phyloP scores from a whole-genome alignment of 306 rosid species.

The Erythrophleum fordii region DNA sequence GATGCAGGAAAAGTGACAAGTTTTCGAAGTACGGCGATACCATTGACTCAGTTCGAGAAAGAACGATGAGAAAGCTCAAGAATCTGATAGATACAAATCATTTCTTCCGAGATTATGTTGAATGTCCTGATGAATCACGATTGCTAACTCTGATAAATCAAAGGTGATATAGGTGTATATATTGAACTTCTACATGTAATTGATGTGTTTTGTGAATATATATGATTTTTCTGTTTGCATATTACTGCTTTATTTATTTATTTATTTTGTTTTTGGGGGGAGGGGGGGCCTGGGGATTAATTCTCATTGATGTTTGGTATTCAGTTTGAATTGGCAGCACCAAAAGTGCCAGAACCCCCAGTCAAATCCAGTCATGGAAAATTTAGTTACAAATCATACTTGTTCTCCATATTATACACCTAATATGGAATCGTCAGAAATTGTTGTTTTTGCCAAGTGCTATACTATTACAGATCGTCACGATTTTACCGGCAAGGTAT shows the following conservation, averaged over 20 bases:
- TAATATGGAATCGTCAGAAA: constrained; percentile 52
- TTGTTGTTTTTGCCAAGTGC: constrained; percentile 58
- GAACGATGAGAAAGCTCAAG: neutral
- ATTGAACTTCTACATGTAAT: neutral
- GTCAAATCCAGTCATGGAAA: neutral
- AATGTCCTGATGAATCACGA: neutral
- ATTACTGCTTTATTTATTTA: too few relatives aligned
- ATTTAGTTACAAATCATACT: neutral
- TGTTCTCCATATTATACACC: neutral
- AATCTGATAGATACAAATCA: neutral
- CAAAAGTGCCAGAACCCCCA: neutral
- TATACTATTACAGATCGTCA: constrained; percentile 40
- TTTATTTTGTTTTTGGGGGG: too few relatives aligned
- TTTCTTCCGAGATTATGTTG: neutral
- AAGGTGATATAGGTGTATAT: neutral
- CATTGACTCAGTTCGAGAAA: neutral
- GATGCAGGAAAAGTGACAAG: neutral
- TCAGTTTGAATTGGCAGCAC: neutral
- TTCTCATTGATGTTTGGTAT: neutral
- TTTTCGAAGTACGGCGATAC: neutral
- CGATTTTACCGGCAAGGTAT: constrained; percentile 60
- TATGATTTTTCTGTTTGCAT: too few relatives aligned
- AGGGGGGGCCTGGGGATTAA: too few relatives aligned
- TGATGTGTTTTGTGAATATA: neutral
- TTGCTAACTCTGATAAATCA: neutral